Percentiles rank a stretch among this genome's conserved stretches.
phyloP scores from a whole-genome alignment of 2,329 filamentous ascomycete genomes.

The Paracamarosporium sp. region DNA sequence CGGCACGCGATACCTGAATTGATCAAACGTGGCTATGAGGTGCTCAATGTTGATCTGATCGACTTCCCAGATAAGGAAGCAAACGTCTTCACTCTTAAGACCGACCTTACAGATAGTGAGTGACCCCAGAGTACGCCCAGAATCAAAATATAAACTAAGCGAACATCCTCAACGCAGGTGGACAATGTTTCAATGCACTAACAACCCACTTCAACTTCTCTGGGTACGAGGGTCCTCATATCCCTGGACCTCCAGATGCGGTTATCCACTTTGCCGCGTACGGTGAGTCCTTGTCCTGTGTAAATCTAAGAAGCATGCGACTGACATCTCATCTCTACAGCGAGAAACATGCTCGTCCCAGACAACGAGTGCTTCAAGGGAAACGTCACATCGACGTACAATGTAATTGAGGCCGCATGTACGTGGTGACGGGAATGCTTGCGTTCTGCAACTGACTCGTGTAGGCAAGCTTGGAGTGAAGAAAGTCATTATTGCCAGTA shows the following conservation, averaged over 20 bases:
- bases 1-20: conserved; percentile 62
- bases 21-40: conserved; percentile 56
- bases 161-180: neutral
- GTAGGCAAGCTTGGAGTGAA: conserved; percentile 62
- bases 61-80: conserved; percentile 52
- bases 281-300: conserved; percentile 65
- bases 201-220: conserved; percentile 63
- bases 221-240: conserved; percentile 54
- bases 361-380: conserved; percentile 65
- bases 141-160: conserved; percentile 28
- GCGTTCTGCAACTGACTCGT: neutral
- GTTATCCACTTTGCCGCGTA: conserved; percentile 68
- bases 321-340: conserved; percentile 18
- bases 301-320: neutral
- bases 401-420: conserved; percentile 68
- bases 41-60: conserved; percentile 63
- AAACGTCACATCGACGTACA: conserved; percentile 65
- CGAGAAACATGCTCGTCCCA: conserved; percentile 65
- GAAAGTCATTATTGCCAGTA: conserved; percentile 67
- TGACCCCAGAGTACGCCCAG: conserved; percentile 52
- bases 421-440: neutral
- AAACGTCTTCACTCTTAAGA: conserved; percentile 61
- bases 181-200: conserved; percentile 53
- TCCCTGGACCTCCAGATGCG: conserved; percentile 60
- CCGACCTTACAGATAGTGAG: conserved; percentile 62